Evolutionary conservation across 2,329 filamentous ascomycete species (phyloP), one percentile per base, ranked within the genome.

Genomic region (Penicillium janthinellum): DNA sequence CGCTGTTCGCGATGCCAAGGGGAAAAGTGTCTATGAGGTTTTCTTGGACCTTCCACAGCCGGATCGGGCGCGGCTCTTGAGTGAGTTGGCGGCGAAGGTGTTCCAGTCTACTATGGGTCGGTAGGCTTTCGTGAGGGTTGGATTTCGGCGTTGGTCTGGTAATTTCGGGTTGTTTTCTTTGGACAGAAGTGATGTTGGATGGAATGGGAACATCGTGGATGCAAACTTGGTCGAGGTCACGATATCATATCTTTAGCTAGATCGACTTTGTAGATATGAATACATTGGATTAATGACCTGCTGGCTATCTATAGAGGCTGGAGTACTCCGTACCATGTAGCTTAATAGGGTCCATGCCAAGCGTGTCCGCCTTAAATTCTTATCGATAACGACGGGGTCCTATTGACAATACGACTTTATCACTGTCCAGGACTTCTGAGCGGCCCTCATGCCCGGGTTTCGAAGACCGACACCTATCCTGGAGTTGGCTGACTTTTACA

Each of bases 1-100:
- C 0, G 91, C 91, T 6, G 86, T 99, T 20, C 83, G 95, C 58
- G 95, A 99, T 78, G 87, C 90, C 35, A 92, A 88, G 78, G 93
- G 93, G 22, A 98, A 97, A 87, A 96, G 91, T 72, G 95, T 99
- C 5, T 98, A 96, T 77, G 83, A 88, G 31, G 95, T 97, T 15
- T 98, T 94, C 75, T 71, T 91, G 82, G 90, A 96, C 69, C 81
- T 99, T 71, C 92, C 92, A 53, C 90, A 92, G 76, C 83, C 83
- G 53, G 93, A 96, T 71, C 90, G 91, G 71, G 88, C 92, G 56
- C 88, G 87, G 75, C 77, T 99, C 70, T 81, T 98, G 62, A 90
- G 88, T 72, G 90, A 96, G 76, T 78, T 98, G 71, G 94, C 94
- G 1, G 87, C 88, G 34, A 94, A 91, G 77, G 89, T 97, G 1